These are phyloP conservation scores for Puccinellia tenuiflora DNA, from an alignment of 176 grass and related monocot genomes.

Conservation along the genomic window DNA sequence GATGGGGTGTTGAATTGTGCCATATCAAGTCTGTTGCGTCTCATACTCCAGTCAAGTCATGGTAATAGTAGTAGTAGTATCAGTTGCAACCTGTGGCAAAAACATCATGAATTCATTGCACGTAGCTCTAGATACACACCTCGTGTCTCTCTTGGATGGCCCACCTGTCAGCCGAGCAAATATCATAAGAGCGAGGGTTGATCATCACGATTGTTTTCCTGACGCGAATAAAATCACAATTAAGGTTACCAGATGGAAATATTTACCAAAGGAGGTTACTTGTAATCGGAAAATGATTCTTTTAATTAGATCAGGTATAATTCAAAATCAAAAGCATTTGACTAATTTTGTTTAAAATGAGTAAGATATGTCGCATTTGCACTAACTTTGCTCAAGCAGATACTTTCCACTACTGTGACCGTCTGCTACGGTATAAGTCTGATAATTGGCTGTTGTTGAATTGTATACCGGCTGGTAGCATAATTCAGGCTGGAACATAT, in stretches of 20 bases:
- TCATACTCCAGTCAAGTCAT: not conserved
- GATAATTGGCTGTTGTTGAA: not conserved
- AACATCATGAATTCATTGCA: not conserved
- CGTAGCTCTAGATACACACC: not conserved
- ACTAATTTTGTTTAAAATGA: not conserved
- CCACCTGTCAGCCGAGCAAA: not conserved
- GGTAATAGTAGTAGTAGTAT: not conserved
- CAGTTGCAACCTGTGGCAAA: not conserved
- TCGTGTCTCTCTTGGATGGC: not conserved
- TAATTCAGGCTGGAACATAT: not conserved
- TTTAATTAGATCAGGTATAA: not conserved
- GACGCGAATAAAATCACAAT: not conserved
- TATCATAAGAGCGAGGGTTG: not conserved
- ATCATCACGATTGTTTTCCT: not conserved
- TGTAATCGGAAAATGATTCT: not conserved
- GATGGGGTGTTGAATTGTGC: not conserved
- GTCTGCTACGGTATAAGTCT: not conserved
- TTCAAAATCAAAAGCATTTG: not conserved
- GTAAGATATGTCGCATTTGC: not conserved
- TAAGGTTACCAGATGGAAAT: not conserved
- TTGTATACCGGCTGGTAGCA: not conserved
- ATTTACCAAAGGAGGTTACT: not conserved
- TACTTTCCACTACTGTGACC: not conserved
- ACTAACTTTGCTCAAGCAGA: not conserved
- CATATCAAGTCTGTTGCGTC: not conserved